Base-by-base conservation (phyloP, 2,329 filamentous ascomycete species). In the Fusarium sp. region DNA sequence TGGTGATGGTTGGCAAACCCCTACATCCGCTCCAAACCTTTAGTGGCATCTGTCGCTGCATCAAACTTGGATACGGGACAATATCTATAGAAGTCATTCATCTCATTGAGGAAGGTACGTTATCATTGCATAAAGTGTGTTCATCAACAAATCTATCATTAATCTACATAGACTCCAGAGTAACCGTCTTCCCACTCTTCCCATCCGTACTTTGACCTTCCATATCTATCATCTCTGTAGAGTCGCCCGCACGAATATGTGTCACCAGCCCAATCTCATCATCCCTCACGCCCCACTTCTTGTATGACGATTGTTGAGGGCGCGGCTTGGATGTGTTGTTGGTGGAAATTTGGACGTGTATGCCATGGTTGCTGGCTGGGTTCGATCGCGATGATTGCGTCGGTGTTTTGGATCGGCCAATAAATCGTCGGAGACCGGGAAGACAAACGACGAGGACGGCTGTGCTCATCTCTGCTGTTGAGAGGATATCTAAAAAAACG, bases 201-300 rank as follows among this genome's bases (percentile, higher is more conserved):
- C 54, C 48, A 23, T 57, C 47, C 17, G 39, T 27, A 14, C 15
- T 53, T 6, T 39, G 39, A 6, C 35, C 35, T 11, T 57, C 54
- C 3, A 55, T 14, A 22, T 55, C 51, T 10, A 33, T 20, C 23
- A 55, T 22, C 25, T 55, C 51, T 13, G 43, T 55, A 11, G 48
- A 52, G 14, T 57, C 49, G 4, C 51, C 51, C 14, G 14, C 51
- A 7, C 59, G 59, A 23, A 62, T 56, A 2, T 62, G 49, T 4
- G 59, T 62, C 2, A 62, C 59, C 10, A 62, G 32, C 11, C 44
- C 57, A 6, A 62, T 62, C 15, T 62, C 59, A 13, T 62, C 59
- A 14, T 62, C 59, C 13, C 57, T 17, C 0, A 62, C 25, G 1
- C 59, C 59, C 59, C 57, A 62, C 48, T 62, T 62, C 22, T 52